Evolutionary conservation across 129 eudicot genomes (phyloP).

Genomic region (Tanacetum coccineum): DNA sequence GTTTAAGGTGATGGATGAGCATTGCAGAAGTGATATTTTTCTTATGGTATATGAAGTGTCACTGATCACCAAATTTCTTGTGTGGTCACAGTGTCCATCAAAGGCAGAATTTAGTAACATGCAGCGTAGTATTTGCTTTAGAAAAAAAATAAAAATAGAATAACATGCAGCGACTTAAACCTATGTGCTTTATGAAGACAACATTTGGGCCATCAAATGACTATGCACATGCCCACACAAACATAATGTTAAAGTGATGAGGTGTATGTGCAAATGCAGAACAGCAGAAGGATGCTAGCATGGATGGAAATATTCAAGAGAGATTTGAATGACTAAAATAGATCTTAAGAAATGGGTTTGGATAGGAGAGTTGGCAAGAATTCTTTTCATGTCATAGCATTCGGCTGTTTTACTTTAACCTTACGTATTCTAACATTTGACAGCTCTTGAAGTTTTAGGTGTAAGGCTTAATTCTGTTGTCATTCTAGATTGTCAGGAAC

Average conservation of each 20-base stretch:
- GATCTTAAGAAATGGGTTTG: neutral
- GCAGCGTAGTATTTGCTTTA: too few species aligned
- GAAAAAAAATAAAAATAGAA: neutral
- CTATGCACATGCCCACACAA: neutral
- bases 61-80: too few species aligned
- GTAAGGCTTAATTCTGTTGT: conserved; percentile 4
- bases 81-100: too few species aligned
- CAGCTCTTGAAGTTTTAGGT: neutral
- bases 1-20: too few species aligned
- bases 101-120: too few species aligned
- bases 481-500: neutral
- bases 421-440: neutral
- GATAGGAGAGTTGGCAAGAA: neutral
- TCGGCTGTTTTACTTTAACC: neutral
- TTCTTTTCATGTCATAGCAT: neutral
- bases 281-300: neutral
- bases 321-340: neutral
- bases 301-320: conserved; percentile 6
- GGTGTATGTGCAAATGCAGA: neutral
- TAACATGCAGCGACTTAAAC: neutral
- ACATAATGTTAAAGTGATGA: too few species aligned
- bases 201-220: neutral
- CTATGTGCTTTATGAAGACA: neutral
- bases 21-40: too few species aligned
- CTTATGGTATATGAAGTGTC: too few species aligned